These are phyloP conservation scores for Clarkia xantiana DNA, from an alignment of 345 rosid genomes.

Conservation along the genomic window DNA sequence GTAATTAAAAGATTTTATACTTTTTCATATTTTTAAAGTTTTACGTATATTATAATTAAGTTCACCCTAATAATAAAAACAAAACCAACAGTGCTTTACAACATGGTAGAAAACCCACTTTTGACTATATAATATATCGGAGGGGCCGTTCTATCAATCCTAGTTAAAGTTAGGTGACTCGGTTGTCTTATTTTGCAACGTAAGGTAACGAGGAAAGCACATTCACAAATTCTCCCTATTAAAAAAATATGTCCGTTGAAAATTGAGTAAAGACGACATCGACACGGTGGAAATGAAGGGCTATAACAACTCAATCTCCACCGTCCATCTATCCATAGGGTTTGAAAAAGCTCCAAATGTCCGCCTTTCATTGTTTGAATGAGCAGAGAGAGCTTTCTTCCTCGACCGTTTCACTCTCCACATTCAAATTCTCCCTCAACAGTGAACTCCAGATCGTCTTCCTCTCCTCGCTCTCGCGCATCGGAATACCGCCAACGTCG, in stretches of 20 bases:
- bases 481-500: neutral
- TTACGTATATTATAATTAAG: too few species aligned
- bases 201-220: neutral
- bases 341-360: constrained; percentile 5
- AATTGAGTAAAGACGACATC: neutral
- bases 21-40: too few species aligned
- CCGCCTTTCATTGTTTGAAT: constrained; percentile 59
- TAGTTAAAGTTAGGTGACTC: too few species aligned
- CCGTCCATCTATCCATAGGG: constrained; percentile 1
- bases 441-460: constrained; percentile 19
- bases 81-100: too few species aligned
- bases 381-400: constrained; percentile 1
- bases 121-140: too few species aligned
- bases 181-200: too few species aligned
- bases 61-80: too few species aligned
- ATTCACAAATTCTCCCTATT: neutral
- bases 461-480: neutral
- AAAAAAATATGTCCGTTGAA: constrained; percentile 2
- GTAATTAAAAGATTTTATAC: too few species aligned
- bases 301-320: neutral
- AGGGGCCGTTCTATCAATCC: too few species aligned
- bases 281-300: neutral
- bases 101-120: too few species aligned
- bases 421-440: constrained; percentile 10
- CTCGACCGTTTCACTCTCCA: constrained; percentile 4